phyloP scores from a whole-genome alignment of 352 stramenopile genomes.

The Plasmopara halstedii region DNA sequence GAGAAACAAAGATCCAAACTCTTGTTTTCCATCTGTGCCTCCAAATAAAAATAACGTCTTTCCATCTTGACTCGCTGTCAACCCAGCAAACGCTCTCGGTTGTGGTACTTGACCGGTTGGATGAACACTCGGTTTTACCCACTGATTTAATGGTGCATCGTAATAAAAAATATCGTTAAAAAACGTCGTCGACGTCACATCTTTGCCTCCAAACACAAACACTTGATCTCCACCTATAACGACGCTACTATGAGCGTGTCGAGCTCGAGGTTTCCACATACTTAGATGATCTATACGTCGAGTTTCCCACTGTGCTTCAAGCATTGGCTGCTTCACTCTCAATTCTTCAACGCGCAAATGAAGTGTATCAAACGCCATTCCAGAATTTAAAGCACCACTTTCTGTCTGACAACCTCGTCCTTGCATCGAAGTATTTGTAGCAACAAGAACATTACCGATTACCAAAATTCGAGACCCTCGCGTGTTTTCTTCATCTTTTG shows the following conservation, averaged over 20 bases:
- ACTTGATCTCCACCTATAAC: slow-evolving; percentile 51
- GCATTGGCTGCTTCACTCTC: slow-evolving; percentile 36
- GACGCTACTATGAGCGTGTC: slow-evolving; percentile 54
- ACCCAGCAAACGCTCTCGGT: slow-evolving; percentile 39
- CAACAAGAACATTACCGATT: slow-evolving; percentile 54
- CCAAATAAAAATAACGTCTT: slow-evolving; percentile 65
- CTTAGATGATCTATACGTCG: slow-evolving; percentile 27
- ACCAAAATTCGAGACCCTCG: slow-evolving; percentile 51
- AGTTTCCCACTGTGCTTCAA: slow-evolving; percentile 45
- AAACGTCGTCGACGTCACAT: slow-evolving; percentile 33
- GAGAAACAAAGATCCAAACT: slow-evolving; percentile 53
- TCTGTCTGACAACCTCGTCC: slow-evolving; percentile 13
- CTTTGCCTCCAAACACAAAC: slow-evolving; percentile 69
- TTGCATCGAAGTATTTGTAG: slow-evolving; percentile 2
- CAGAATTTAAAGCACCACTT: too few relatives aligned
- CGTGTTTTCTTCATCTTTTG: slow-evolving; percentile 22
- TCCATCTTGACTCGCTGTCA: slow-evolving; percentile 32
- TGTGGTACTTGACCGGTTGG: slow-evolving; percentile 28
- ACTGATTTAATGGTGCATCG: slow-evolving; percentile 51
- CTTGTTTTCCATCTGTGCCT: slow-evolving; percentile 40
- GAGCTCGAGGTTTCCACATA: slow-evolving; percentile 50
- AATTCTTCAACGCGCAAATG: slow-evolving; percentile 59
- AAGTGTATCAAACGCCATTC: slow-evolving; percentile 33
- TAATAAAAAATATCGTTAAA: slow-evolving; percentile 78
- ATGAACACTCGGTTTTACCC: slow-evolving; percentile 26